Conservation (phyloP, 2,329 filamentous ascomycete species). For the Penicillium sp. region DNA sequence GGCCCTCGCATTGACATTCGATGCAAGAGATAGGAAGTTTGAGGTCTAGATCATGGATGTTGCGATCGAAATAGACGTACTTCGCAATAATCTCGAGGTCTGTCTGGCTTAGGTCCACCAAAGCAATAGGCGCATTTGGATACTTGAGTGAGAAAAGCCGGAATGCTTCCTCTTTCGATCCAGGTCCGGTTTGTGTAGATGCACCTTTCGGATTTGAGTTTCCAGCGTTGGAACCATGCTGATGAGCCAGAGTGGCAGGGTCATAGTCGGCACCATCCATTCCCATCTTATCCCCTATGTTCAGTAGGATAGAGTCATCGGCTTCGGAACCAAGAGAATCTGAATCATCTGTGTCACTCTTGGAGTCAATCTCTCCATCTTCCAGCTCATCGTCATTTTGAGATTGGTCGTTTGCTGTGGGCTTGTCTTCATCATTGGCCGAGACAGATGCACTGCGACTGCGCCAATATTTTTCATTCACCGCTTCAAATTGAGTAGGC, state of each 20-base stretch:
- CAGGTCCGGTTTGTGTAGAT: not conserved
- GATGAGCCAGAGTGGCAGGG: conserved; percentile 21
- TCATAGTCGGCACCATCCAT: conserved; percentile 21
- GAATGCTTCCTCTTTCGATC: conserved; percentile 39
- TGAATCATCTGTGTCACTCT: conserved; percentile 34
- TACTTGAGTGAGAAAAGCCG: conserved; percentile 37
- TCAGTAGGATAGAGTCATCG: conserved; percentile 46
- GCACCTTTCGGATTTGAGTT: conserved; percentile 5
- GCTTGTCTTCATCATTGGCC: conserved; percentile 8
- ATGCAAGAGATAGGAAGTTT: conserved; percentile 44
- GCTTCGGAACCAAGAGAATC: conserved; percentile 37
- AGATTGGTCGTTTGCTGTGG: not conserved
- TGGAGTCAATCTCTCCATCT: conserved; percentile 34
- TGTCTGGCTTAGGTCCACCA: conserved; percentile 40
- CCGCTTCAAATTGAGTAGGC: conserved; percentile 30
- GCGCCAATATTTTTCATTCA: conserved; percentile 42
- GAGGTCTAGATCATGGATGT: conserved; percentile 42
- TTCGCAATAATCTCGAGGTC: conserved; percentile 44
- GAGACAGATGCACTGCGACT: conserved; percentile 36
- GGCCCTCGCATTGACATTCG: conserved; percentile 45
- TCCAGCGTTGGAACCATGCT: conserved; percentile 11
- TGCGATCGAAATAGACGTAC: conserved; percentile 42
- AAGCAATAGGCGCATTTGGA: conserved; percentile 31
- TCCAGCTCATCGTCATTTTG: conserved; percentile 19
- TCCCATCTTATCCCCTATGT: conserved; percentile 34